Evolutionary conservation across 352 stramenopile species (phyloP), one percentile per base, ranked within the genome.

Genomic region (Achlya hypogyna): DNA sequence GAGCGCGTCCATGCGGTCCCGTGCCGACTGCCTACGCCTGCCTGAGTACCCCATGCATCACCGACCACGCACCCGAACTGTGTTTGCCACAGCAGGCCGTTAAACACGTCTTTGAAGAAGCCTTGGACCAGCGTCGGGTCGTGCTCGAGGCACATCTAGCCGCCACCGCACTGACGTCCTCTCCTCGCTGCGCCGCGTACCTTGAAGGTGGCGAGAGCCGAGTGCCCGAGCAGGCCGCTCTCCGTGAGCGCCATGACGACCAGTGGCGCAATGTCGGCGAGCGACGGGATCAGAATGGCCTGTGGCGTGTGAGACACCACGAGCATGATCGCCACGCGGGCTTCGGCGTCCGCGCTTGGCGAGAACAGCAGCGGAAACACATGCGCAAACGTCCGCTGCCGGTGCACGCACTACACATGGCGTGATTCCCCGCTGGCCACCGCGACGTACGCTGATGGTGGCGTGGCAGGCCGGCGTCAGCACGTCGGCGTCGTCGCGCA

Each of bases 101-200:
- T 84, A 51, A 94, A 94, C 3, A 91, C 81, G 40, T 91, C 81
- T 71, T 89, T 91, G 18, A 94, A 74, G 70, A 91, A 91, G 9
- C 82, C 84, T 62, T 94, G 91, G 49, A 86, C 81, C 42, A 62
- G 27, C 14, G 20, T 20, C 20, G 31, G 31, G 31, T 62, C 53
- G 23, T 62, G 23, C n/a, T 35, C 31, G 14, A 62, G 38, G 53
- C 53, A 62, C 53, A 62, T 62, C 53, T 62, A 62, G 5, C 16
- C 5, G 12, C 29, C 49, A 16, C 22, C 9, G 4, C 4, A 20
- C 8, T 29, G 45, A 53, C 18, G 10, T 6, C 20, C 6, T 53
- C 8, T 29, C n/a, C 20, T n/a, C 8, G 25, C 6, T 16, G 54
- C 51, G 27, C 51, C 12, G 28, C 14, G 51, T 22, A 81, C 72